These are phyloP conservation scores for Cryphonectria carpinicola DNA, from an alignment of 2,329 filamentous ascomycete species.

Conservation along the genomic window DNA sequence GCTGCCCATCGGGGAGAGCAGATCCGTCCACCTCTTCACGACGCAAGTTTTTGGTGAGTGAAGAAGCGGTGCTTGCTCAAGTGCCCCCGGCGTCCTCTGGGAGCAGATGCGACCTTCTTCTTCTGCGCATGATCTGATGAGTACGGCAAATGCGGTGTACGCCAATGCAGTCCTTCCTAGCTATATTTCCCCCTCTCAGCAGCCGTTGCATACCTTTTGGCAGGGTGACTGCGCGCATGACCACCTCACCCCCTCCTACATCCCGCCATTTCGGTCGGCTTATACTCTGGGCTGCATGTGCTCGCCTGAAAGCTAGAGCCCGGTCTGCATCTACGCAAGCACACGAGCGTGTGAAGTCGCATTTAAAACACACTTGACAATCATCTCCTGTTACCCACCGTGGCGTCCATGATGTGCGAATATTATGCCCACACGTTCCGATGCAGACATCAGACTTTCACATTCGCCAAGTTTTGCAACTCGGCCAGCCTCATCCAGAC, in stretches of 20 bases:
- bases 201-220: neutral
- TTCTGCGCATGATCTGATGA: constrained; percentile 1
- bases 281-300: neutral
- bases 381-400: neutral
- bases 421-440: constrained; percentile 44
- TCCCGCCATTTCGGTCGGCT: neutral
- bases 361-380: neutral
- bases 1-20: neutral
- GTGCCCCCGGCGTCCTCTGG: neutral
- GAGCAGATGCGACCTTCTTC: neutral
- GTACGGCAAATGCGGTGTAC: neutral
- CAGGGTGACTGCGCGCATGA: neutral
- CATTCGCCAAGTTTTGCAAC: constrained; percentile 42
- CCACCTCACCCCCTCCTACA: neutral
- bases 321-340: neutral
- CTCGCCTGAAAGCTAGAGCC: neutral
- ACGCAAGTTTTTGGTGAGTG: neutral
- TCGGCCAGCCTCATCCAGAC: constrained; percentile 43
- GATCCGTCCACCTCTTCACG: neutral
- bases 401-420: constrained; percentile 39
- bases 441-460: constrained; percentile 41
- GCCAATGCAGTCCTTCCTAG: neutral
- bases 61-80: neutral
- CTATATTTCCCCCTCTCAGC: neutral
- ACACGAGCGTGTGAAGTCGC: neutral